These are phyloP conservation scores for Aspergillus asperescens DNA, from an alignment of 495 filamentous ascomycete genomes.

Conservation along the genomic window DNA sequence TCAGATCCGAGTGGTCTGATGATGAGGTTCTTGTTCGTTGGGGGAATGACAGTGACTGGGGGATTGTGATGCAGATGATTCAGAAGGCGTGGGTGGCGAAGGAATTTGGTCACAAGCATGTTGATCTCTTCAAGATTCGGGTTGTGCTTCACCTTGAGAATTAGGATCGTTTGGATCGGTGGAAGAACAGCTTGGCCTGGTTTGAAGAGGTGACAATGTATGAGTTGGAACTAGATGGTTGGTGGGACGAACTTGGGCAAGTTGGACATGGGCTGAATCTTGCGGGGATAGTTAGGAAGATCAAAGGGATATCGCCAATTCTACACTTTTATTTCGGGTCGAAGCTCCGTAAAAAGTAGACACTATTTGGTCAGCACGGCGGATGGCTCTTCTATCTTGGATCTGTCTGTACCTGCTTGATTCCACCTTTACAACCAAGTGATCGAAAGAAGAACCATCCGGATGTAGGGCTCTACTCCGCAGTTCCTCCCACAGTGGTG, in stretches of 20 bases:
- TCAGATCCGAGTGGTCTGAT: conserved; percentile 12
- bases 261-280: too few relatives aligned
- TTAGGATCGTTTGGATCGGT: too few relatives aligned
- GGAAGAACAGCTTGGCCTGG: not conserved
- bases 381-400: too few relatives aligned
- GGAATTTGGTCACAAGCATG: not conserved
- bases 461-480: not conserved
- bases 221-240: too few relatives aligned
- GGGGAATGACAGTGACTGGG: conserved; percentile 13
- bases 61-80: conserved; percentile 3
- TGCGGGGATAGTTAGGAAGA: too few relatives aligned
- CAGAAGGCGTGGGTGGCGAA: conserved; percentile 5
- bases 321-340: too few relatives aligned
- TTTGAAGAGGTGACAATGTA: not conserved
- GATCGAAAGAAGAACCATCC: not conserved
- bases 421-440: not conserved
- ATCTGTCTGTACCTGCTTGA: too few relatives aligned
- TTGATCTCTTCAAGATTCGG: conserved; percentile 6
- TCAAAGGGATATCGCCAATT: too few relatives aligned
- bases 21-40: conserved; percentile 11
- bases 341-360: too few relatives aligned
- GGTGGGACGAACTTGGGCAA: too few relatives aligned
- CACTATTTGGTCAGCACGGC: too few relatives aligned
- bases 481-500: not conserved
- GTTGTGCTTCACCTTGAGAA: conserved; percentile 11